Conservation (phyloP, 2,329 filamentous ascomycete genomes). For the Penicillium occitanis region DNA sequence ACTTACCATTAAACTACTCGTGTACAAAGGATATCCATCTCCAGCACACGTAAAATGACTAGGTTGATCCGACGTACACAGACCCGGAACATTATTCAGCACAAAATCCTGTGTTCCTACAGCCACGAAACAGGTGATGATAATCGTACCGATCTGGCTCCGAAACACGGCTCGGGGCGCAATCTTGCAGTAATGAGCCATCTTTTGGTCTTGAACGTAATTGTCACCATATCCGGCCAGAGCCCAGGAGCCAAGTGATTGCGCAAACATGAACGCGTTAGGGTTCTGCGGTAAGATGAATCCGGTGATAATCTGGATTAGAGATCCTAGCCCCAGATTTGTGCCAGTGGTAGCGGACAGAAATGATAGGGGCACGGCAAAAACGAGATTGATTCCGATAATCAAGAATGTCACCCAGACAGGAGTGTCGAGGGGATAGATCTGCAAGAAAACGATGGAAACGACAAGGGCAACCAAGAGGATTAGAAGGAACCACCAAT, state of each 20-base stretch:
- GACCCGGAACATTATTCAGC: slow-evolving; percentile 3
- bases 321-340: slow-evolving; percentile 9
- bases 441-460: not conserved
- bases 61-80: slow-evolving; percentile 10
- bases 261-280: not conserved
- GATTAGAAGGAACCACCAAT: slow-evolving; percentile 14
- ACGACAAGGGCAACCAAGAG: slow-evolving; percentile 7
- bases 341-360: slow-evolving; percentile 12
- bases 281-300: not conserved
- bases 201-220: slow-evolving; percentile 15
- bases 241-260: not conserved
- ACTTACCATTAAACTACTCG: slow-evolving; percentile 11
- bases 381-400: not conserved
- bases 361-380: slow-evolving; percentile 6
- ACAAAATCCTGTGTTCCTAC: slow-evolving; percentile 15
- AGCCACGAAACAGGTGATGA: slow-evolving; percentile 12
- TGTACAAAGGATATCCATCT: slow-evolving; percentile 14
- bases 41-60: slow-evolving; percentile 10
- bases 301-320: slow-evolving; percentile 13
- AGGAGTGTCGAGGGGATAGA: not conserved
- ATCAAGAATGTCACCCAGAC: not conserved
- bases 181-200: slow-evolving; percentile 16
- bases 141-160: slow-evolving; percentile 14
- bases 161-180: slow-evolving; percentile 12
- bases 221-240: slow-evolving; percentile 12